Conservation (phyloP, 179 eudicot species). For the Actinidia arguta region DNA sequence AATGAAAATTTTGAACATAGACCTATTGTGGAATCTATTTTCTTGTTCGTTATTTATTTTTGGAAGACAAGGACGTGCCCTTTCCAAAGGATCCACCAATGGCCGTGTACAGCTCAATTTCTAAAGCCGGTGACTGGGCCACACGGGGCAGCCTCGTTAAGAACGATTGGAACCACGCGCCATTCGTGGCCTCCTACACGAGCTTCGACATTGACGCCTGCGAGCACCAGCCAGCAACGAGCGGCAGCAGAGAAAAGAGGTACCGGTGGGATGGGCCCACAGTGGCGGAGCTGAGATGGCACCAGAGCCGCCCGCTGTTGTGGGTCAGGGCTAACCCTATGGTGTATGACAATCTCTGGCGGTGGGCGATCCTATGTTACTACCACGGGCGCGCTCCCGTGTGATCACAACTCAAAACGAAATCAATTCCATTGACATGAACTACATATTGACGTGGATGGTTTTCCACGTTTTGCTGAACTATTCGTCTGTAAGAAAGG, state of each 20-base stretch:
- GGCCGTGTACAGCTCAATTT: constrained; percentile 94
- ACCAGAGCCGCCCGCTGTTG: constrained; percentile 83
- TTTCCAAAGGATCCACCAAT: constrained; percentile 86
- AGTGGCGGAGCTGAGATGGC: constrained; percentile 64
- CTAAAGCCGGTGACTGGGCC: constrained; percentile 98
- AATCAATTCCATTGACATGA: too few relatives aligned
- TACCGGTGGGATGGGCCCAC: constrained; percentile 82
- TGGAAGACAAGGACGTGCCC: constrained; percentile 84
- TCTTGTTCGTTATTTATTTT: constrained; percentile 69
- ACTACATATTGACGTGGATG: too few relatives aligned
- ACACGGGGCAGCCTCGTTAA: constrained; percentile 86
- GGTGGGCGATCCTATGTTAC: too few relatives aligned
- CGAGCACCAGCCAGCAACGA: constrained; percentile 56
- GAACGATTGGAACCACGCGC: constrained; percentile 87
- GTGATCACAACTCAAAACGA: too few relatives aligned
- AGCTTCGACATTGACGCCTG: constrained; percentile 78
- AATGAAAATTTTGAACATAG: constrained; percentile 40
- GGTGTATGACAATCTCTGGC: constrained; percentile 82
- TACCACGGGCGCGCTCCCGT: too few relatives aligned
- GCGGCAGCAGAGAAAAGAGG: constrained; percentile 35
- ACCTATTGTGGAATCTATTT: constrained; percentile 83
- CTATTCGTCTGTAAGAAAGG: too few relatives aligned
- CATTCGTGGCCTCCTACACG: constrained; percentile 72
- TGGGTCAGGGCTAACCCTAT: constrained; percentile 84
- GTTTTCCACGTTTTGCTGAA: too few relatives aligned